A percentile compares a stretch with the other conserved stretches of the same genome.
These are phyloP conservation scores for Ilex asprella DNA, from an alignment of 257 asterid genomes.

Conservation along the genomic window DNA sequence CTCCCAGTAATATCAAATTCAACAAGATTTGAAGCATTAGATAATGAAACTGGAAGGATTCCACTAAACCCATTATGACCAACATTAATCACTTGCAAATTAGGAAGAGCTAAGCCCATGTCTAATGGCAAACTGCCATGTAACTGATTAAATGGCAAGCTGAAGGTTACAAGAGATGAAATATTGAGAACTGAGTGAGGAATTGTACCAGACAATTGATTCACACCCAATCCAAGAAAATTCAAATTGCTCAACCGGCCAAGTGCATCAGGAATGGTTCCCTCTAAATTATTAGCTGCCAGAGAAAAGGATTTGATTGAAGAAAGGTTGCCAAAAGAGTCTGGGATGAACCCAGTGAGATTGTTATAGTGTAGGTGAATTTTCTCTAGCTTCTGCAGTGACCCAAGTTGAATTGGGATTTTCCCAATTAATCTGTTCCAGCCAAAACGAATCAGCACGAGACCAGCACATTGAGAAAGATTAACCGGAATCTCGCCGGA, in stretches of 20 bases:
- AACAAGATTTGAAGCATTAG: not conserved
- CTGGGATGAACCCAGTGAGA: not conserved
- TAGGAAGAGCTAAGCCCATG: not conserved
- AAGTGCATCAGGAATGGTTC: not conserved
- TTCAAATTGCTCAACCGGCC: not conserved
- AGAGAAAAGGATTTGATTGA: not conserved
- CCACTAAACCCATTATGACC: not conserved
- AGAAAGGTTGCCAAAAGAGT: conserved; percentile 2
- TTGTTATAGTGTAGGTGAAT: not conserved
- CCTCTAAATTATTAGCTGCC: not conserved
- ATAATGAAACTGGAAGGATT: not conserved
- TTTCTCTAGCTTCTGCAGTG: not conserved
- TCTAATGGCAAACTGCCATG: not conserved
- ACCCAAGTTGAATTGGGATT: conserved; percentile 1
- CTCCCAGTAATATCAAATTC: not conserved
- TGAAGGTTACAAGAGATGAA: not conserved
- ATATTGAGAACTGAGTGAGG: not conserved
- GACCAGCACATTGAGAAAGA: conserved; percentile 1
- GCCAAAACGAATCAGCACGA: not conserved
- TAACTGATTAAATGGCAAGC: not conserved
- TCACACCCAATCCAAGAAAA: not conserved
- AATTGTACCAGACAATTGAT: not conserved
- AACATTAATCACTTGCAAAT: not conserved
- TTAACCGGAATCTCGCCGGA: not conserved
- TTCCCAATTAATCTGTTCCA: not conserved